Conservation (phyloP, 2,329 filamentous ascomycete species). For the Fusarium annulatum region DNA sequence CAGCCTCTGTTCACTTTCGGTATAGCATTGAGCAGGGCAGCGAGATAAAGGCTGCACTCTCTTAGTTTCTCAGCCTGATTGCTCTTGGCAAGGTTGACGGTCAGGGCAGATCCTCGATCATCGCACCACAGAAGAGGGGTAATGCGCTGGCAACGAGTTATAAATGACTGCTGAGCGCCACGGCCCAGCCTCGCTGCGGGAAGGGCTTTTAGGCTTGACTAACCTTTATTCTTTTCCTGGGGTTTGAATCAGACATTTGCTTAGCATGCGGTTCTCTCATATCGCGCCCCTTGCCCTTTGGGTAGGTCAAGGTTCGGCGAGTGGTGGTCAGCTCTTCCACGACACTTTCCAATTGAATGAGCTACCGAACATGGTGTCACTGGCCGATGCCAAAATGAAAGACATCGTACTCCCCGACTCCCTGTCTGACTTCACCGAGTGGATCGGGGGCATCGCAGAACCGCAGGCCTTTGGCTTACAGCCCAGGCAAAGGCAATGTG, state of each 20-base stretch:
- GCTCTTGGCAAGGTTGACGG: not conserved
- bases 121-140: constrained; percentile 15
- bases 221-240: not conserved
- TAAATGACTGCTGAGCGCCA: not conserved
- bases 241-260: not conserved
- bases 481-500: not conserved
- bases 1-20: not conserved
- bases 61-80: not conserved
- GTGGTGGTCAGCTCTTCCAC: not conserved
- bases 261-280: not conserved
- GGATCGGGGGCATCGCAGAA: not conserved
- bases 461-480: not conserved
- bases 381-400: not conserved
- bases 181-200: not conserved
- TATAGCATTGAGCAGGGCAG: not conserved
- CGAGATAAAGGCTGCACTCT: not conserved
- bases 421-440: not conserved
- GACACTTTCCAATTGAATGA: not conserved
- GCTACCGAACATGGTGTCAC: not conserved
- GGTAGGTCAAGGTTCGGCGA: not conserved
- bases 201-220: not conserved
- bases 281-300: not conserved
- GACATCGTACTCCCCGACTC: not conserved
- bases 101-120: not conserved
- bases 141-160: not conserved